Evolutionary conservation across 2,329 filamentous ascomycete genomes (phyloP).

Genomic region (Epichloe sibirici): DNA sequence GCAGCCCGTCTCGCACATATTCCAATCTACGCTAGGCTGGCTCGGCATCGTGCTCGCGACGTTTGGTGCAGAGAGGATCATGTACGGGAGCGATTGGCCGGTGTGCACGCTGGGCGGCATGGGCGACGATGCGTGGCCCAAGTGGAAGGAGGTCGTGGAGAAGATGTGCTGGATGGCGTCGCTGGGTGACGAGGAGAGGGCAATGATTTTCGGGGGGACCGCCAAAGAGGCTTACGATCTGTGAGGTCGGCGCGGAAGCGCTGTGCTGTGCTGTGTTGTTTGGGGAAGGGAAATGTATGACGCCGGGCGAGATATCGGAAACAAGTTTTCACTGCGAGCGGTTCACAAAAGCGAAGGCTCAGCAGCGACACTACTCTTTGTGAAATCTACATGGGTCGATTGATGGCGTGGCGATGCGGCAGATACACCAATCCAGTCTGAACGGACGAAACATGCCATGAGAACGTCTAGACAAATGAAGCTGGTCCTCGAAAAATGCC

Average conservation of each 20-base stretch:
- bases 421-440: too few species aligned
- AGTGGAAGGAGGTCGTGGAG: constrained; percentile 64
- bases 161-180: constrained; percentile 51
- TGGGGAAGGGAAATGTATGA: neutral
- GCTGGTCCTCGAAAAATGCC: too few species aligned
- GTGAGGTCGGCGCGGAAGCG: constrained; percentile 8
- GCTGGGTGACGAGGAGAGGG: constrained; percentile 47
- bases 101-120: constrained; percentile 54
- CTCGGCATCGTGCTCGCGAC: constrained; percentile 56
- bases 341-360: too few species aligned
- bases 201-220: constrained; percentile 59
- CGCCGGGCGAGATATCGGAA: too few species aligned
- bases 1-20: constrained; percentile 42
- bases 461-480: too few species aligned
- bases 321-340: too few species aligned
- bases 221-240: constrained; percentile 59
- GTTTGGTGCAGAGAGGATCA: constrained; percentile 61
- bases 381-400: too few species aligned
- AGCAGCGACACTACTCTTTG: too few species aligned
- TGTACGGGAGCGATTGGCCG: constrained; percentile 94
- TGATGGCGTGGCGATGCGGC: too few species aligned
- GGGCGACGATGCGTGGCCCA: constrained; percentile 52
- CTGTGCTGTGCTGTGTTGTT: too few species aligned
- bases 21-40: constrained; percentile 56
- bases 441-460: too few species aligned